Conservation (phyloP, 441 rosid genomes). For the Pelargonium citronellum region DNA sequence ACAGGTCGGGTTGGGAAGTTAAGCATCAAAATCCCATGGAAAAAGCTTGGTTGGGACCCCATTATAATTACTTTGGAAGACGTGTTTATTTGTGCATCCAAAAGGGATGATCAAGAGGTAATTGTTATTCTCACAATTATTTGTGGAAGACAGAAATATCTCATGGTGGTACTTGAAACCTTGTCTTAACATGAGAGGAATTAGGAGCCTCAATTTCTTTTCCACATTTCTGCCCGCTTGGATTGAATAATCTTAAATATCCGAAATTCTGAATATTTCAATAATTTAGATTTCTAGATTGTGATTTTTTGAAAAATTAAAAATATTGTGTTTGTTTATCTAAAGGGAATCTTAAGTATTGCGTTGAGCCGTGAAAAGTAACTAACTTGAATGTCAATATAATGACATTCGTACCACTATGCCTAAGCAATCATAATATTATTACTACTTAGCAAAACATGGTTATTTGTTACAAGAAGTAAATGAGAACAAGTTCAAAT, state of each 20-base stretch:
- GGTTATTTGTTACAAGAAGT: too few relatives aligned
- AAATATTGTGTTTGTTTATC: too few relatives aligned
- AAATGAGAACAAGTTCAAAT: too few relatives aligned
- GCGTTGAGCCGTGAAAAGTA: too few relatives aligned
- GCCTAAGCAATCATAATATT: too few relatives aligned
- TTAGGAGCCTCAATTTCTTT: background rate
- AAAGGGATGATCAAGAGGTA: conserved; percentile 77
- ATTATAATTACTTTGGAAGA: conserved; percentile 68
- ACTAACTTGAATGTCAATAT: too few relatives aligned
- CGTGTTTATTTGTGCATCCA: conserved; percentile 63
- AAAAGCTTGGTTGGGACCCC: conserved; percentile 68
- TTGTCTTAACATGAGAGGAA: background rate
- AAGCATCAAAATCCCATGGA: conserved; percentile 83
- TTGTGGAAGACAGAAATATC: background rate
- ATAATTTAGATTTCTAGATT: too few relatives aligned
- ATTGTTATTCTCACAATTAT: background rate
- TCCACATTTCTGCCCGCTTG: background rate
- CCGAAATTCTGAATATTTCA: too few relatives aligned
- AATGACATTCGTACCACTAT: too few relatives aligned
- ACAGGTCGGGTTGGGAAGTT: conserved; percentile 67
- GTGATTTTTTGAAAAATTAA: too few relatives aligned
- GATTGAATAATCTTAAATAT: background rate
- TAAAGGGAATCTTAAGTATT: too few relatives aligned
- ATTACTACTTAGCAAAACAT: too few relatives aligned
- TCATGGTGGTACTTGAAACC: conserved; percentile 1